These are phyloP conservation scores for Musa beccarii DNA, from an alignment of 176 grass and related monocot genomes.

Conservation along the genomic window DNA sequence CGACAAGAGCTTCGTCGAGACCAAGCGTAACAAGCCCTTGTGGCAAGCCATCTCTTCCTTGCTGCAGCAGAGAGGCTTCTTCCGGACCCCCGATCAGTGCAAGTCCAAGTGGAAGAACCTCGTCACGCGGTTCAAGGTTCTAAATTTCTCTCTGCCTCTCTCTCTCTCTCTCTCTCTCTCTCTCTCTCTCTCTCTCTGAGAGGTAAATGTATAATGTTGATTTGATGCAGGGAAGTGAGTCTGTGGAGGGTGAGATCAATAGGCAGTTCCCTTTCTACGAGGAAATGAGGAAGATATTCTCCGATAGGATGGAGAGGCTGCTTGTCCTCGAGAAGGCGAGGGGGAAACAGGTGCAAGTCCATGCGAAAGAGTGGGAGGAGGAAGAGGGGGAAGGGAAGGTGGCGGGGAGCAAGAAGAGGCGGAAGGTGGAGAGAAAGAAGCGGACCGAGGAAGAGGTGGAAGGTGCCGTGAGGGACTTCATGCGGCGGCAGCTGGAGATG, in stretches of 20 bases:
- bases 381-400: not conserved
- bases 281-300: conserved; percentile 10
- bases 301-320: conserved; percentile 1
- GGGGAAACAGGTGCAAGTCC: not conserved
- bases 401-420: not conserved
- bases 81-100: conserved; percentile 78
- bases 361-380: not conserved
- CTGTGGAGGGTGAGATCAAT: not conserved
- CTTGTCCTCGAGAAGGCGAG: not conserved
- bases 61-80: conserved; percentile 53
- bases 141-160: not conserved
- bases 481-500: conserved; percentile 5
- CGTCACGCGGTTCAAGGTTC: conserved; percentile 80
- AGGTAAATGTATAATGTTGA: not conserved
- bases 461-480: conserved; percentile 1
- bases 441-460: not conserved
- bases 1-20: conserved; percentile 15
- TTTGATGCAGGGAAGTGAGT: not conserved
- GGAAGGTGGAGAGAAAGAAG: not conserved
- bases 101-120: conserved; percentile 99
- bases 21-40: conserved; percentile 57
- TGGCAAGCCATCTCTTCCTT: conserved; percentile 60
- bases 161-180: not conserved
- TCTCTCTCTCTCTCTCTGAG: too few species aligned
- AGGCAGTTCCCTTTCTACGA: conserved; percentile 14